A percentile compares a stretch with the other conserved stretches of the same genome.
phyloP scores from a whole-genome alignment of 148 eudicot genomes.

The Spergularia marina region DNA sequence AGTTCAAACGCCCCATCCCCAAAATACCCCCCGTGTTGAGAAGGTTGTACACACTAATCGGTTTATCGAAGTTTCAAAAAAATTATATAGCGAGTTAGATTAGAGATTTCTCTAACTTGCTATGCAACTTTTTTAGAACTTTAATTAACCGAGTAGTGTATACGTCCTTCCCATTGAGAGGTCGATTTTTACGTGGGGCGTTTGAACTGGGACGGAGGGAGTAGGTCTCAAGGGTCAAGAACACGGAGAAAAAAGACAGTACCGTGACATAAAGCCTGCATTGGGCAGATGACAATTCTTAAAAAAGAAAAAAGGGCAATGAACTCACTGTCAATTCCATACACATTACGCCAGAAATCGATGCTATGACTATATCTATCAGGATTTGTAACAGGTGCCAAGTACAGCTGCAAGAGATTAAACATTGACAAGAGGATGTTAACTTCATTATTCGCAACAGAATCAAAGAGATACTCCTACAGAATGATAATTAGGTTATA shows the following conservation, averaged over 20 bases:
- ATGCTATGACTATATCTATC: slow-evolving; percentile 85
- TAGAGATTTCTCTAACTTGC: no score
- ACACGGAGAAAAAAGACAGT: slow-evolving; percentile 2
- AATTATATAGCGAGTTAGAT: no score
- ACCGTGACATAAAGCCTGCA: background rate
- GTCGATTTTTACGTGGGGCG: no score
- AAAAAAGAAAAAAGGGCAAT: background rate
- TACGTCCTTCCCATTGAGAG: no score
- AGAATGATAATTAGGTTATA: background rate
- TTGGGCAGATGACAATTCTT: background rate
- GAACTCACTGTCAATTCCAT: slow-evolving; percentile 82
- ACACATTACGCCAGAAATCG: slow-evolving; percentile 98
- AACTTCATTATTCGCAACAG: slow-evolving; percentile 12
- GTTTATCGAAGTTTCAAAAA: no score
- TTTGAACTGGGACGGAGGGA: no score
- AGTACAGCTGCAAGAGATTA: slow-evolving; percentile 63
- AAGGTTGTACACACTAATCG: no score
- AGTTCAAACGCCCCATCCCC: no score
- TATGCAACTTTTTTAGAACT: no score
- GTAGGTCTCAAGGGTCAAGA: background rate
- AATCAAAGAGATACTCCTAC: slow-evolving; percentile 2
- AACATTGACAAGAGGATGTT: slow-evolving; percentile 23
- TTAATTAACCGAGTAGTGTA: no score
- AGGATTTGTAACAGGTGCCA: slow-evolving; percentile 92
- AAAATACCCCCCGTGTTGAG: no score